Conservation (phyloP, 176 grass and related monocot genomes). For the Themeda triandra region DNA sequence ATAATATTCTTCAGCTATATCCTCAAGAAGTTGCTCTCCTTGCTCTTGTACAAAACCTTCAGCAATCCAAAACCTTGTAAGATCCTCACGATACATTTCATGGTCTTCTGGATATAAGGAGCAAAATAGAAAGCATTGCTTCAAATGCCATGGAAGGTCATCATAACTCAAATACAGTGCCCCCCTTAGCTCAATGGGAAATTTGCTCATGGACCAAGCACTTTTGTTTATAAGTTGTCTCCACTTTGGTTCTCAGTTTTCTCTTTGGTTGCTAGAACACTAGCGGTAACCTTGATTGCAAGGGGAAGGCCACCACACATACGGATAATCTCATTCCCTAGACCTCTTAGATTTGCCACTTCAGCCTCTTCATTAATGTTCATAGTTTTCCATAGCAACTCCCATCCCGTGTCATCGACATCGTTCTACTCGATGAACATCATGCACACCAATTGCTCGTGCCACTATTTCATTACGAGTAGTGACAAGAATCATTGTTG, state of each 20-base stretch:
- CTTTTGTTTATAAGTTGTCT: background rate
- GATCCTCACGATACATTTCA: rapidly evolving
- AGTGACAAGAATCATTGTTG: background rate
- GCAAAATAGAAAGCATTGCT: conserved; percentile 23
- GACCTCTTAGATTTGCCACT: background rate
- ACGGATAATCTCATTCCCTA: conserved; percentile 25
- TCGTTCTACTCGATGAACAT: background rate
- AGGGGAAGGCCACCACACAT: conserved; percentile 36
- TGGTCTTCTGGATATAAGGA: background rate
- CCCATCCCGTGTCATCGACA: conserved; percentile 14
- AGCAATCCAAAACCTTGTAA: conserved; percentile 33
- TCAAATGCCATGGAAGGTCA: background rate
- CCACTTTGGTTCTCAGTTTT: conserved; percentile 18
- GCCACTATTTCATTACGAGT: conserved; percentile 9
- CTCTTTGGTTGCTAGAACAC: conserved; percentile 12
- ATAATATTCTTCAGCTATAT: conserved; percentile 43
- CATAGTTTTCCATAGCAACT: background rate
- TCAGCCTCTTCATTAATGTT: background rate
- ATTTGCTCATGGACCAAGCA: background rate
- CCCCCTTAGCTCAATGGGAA: background rate
- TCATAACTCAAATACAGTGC: conserved; percentile 36
- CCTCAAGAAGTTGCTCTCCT: conserved; percentile 18
- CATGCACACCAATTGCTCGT: background rate
- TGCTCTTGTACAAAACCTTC: conserved; percentile 25
- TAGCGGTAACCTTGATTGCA: conserved; percentile 15